Conservation (phyloP, 78 protist species). For the Creolimax fragrantissima region DNA sequence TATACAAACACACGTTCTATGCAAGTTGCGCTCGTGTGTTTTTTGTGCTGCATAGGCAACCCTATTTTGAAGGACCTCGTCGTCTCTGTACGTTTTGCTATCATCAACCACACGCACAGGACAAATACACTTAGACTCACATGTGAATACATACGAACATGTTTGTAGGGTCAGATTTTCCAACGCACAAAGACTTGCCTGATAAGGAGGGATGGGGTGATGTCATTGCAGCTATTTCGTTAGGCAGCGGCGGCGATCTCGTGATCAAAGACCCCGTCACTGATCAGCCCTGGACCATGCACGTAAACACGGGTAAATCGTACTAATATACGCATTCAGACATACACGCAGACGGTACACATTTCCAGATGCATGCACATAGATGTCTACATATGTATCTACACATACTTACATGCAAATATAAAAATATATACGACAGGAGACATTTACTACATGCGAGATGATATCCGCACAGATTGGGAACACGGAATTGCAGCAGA, state of each 20-base stretch:
- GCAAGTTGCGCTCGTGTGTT: background rate
- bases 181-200: conserved; percentile 25
- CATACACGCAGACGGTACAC: too few species aligned
- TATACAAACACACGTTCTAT: background rate
- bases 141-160: background rate
- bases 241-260: conserved; percentile 13
- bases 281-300: conserved; percentile 9
- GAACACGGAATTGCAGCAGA: conserved; percentile 25
- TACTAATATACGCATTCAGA: background rate
- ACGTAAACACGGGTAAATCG: background rate
- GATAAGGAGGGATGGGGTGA: conserved; percentile 28
- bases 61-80: too few species aligned
- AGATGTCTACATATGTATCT: background rate
- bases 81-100: too few species aligned
- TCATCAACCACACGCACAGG: too few species aligned
- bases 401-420: background rate
- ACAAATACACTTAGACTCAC: background rate
- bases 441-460: background rate
- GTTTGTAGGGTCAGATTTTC: conserved; percentile 21
- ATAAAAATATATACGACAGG: background rate
- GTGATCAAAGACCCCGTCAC: conserved; percentile 26
- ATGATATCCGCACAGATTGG: conserved; percentile 2
- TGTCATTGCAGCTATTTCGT: background rate
- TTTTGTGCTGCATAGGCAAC: too few species aligned
- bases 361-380: background rate